A percentile compares a stretch with the other conserved stretches of the same genome.
Evolutionary conservation across 805 yeast genomes (phyloP).

Genomic region (Yarrowia sp.): DNA sequence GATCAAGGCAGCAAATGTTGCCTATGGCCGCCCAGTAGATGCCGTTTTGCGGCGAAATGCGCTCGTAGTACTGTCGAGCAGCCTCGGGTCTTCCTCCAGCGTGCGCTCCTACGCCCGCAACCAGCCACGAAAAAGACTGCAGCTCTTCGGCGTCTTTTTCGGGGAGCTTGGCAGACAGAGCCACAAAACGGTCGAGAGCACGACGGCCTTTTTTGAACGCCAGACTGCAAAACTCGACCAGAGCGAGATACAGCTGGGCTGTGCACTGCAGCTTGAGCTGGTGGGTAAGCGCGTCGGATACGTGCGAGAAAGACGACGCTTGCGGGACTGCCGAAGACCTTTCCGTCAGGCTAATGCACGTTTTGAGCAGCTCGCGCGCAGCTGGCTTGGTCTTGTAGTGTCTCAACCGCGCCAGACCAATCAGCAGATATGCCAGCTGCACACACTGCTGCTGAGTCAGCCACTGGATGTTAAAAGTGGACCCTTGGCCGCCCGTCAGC

Average conservation of each 20-base stretch:
- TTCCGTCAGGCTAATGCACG: not conserved
- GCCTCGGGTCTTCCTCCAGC: not conserved
- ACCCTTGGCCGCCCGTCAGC: constrained; percentile 4
- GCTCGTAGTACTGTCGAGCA: not conserved
- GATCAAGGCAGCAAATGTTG: constrained; percentile 19
- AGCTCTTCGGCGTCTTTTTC: not conserved
- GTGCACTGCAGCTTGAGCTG: constrained; percentile 11
- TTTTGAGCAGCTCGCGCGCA: not conserved
- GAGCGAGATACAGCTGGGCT: not conserved
- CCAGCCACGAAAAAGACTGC: constrained; percentile 7
- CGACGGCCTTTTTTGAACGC: constrained; percentile 18
- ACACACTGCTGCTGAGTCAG: constrained; percentile 3
- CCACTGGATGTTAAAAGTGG: constrained; percentile 19
- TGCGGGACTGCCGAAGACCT: not conserved
- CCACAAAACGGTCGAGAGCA: not conserved
- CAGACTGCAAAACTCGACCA: constrained; percentile 14
- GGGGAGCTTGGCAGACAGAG: not conserved
- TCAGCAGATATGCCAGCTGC: not conserved
- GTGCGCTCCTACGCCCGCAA: constrained; percentile 1
- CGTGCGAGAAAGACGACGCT: not conserved
- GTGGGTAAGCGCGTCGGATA: not conserved
- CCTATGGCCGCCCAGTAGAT: not conserved
- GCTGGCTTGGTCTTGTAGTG: constrained; percentile 7
- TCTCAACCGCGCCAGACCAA: not conserved
- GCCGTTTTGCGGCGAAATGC: not conserved